Conservation (phyloP, 345 rosid species). For the Theobroma cacao region DNA sequence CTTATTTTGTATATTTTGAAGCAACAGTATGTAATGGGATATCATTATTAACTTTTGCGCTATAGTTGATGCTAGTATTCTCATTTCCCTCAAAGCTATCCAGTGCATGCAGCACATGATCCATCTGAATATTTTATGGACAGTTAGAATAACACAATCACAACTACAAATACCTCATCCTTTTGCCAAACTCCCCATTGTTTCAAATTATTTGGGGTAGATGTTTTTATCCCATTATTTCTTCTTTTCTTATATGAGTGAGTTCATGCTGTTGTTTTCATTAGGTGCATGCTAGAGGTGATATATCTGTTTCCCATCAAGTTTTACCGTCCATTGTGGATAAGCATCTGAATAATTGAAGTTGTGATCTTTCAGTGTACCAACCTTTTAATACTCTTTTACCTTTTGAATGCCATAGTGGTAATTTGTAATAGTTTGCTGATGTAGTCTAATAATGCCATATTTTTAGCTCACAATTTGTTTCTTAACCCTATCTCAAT, state of each 20-base stretch:
- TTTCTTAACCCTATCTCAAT: not conserved
- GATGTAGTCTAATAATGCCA: not conserved
- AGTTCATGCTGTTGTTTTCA: not conserved
- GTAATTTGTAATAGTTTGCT: not conserved
- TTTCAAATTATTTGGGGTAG: not conserved
- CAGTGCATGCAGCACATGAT: not conserved
- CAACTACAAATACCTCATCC: not conserved
- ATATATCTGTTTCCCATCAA: not conserved
- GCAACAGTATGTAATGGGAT: constrained; percentile 6
- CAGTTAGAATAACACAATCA: not conserved
- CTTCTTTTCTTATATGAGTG: not conserved
- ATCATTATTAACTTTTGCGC: not conserved
- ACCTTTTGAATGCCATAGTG: not conserved
- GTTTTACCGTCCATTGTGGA: not conserved
- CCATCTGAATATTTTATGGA: not conserved
- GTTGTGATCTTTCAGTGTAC: not conserved
- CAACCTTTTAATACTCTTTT: not conserved
- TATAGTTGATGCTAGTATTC: not conserved
- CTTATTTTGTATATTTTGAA: constrained; percentile 18
- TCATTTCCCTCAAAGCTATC: not conserved
- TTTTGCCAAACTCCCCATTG: not conserved
- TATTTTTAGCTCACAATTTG: not conserved
- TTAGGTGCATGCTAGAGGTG: not conserved
- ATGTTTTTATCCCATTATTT: not conserved
- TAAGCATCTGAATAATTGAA: not conserved